Base-by-base conservation (phyloP, 257 asterid genomes). In the Rubia yunnanensis region DNA sequence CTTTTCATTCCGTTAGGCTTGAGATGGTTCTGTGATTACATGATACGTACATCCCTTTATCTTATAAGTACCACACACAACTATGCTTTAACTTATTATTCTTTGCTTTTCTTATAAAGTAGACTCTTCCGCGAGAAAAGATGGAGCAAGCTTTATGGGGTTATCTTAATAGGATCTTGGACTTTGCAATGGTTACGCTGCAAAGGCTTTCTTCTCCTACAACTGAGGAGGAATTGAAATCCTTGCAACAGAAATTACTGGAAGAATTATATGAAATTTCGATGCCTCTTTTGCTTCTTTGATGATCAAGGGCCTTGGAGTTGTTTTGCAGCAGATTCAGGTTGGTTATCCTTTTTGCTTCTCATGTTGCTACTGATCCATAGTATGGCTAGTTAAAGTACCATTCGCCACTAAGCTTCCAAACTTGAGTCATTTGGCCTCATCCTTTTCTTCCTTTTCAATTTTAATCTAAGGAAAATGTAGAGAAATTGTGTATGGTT, bases 101-200 rank as follows among this genome's bases (percentile, higher is more conserved):
- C 41, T 39, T 54, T 64, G 66, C 78, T 66, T 36, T 32, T 44
- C 15, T 39, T 8, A 2, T 30, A 20, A 44, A 1, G 60, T 49
- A 88, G 98, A 81, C 66, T 68, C 79, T 81, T 66, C 62, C 86
- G 20, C 83, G 75, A 69, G 87, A 82, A 64, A 71, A 85, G 4
- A 86, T 92, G 95, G 92, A 88, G 75, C 83, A 80, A 54, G 98
- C 95, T 64, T 92, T 86, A 73, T 92, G 98, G 98, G 96, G 72
- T 67, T 84, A 86, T 79, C 86, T 85, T 60, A 89, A 85, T 69
- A 83, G 70, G 85, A 84, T 88, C 56, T 71, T 88, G 61, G 87
- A 81, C 72, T 88, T 80, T 76, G 82, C 95, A 54, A 50, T 86
- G 77, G 54, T 38, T 74, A 83, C 87, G 56, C 67, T 91, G 70